Conservation (phyloP, 73 alveolate species). For the Paramecium octaurelia region DNA sequence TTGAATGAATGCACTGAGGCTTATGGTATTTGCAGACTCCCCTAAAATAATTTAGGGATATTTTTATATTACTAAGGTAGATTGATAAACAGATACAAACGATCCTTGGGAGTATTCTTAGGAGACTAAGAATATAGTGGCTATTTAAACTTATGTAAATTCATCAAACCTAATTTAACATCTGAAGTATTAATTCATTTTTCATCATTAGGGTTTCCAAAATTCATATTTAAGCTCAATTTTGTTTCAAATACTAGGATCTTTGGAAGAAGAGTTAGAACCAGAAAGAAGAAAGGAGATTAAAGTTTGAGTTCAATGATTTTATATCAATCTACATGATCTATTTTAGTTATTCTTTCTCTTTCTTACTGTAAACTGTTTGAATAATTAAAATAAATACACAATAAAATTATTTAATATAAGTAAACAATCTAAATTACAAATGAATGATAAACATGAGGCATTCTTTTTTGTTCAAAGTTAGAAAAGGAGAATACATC, state of each 20-base stretch:
- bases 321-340: background rate
- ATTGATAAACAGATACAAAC: slow-evolving; percentile 10
- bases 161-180: slow-evolving; percentile 13
- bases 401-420: too few relatives aligned
- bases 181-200: background rate
- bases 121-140: background rate
- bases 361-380: background rate
- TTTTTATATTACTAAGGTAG: slow-evolving; percentile 6
- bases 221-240: background rate
- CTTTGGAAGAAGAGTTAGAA: background rate
- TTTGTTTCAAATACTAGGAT: background rate
- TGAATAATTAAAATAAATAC: too few relatives aligned
- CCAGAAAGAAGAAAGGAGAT: background rate
- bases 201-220: background rate
- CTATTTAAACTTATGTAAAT: background rate
- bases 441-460: background rate
- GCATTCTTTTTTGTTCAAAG: background rate
- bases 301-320: background rate
- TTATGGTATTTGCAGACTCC: background rate
- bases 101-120: background rate
- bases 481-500: background rate
- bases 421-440: background rate
- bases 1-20: background rate
- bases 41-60: background rate
- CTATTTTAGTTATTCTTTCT: background rate